These are phyloP conservation scores for Lasiosphaeris hirsuta DNA, from an alignment of 495 filamentous ascomycete genomes.

Conservation along the genomic window DNA sequence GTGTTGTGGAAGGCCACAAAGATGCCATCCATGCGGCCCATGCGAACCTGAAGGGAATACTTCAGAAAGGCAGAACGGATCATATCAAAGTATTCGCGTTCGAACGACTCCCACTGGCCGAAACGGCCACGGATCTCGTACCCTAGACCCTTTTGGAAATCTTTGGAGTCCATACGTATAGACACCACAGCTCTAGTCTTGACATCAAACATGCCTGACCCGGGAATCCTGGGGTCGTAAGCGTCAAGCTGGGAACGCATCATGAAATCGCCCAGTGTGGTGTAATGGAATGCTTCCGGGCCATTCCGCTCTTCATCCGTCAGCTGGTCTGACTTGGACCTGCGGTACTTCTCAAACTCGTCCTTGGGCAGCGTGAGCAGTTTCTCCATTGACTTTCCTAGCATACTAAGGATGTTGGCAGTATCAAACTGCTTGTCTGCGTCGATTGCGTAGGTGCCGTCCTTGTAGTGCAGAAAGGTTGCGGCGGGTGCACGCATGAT, in stretches of 20 bases:
- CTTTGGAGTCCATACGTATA: slow-evolving; percentile 76
- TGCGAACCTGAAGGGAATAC: slow-evolving; percentile 91
- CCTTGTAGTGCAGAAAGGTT: slow-evolving; percentile 79
- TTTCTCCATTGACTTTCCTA: slow-evolving; percentile 96
- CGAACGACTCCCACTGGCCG: slow-evolving; percentile 83
- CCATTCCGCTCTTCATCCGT: slow-evolving; percentile 61
- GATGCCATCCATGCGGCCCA: slow-evolving; percentile 98
- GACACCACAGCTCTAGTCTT: slow-evolving; percentile 91
- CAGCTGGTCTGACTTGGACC: slow-evolving; percentile 58
- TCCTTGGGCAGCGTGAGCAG: slow-evolving; percentile 78
- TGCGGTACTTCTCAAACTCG: slow-evolving; percentile 80
- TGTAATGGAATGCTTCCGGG: slow-evolving; percentile 82
- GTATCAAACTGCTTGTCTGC: slow-evolving; percentile 90
- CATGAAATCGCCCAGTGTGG: slow-evolving; percentile 81
- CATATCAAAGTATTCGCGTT: slow-evolving; percentile 97
- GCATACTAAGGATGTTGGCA: slow-evolving; percentile 80
- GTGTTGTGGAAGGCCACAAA: slow-evolving; percentile 98
- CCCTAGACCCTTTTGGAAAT: slow-evolving; percentile 70
- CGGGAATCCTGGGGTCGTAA: slow-evolving; percentile 78
- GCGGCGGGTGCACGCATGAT: slow-evolving; percentile 69
- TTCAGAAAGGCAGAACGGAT: slow-evolving; percentile 92
- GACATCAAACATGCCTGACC: slow-evolving; percentile 93
- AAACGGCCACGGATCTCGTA: slow-evolving; percentile 78
- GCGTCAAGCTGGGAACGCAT: slow-evolving; percentile 97
- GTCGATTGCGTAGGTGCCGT: slow-evolving; percentile 93